Evolutionary conservation across 306 rosid species (phyloP).

Genomic region (Lupinus albus): DNA sequence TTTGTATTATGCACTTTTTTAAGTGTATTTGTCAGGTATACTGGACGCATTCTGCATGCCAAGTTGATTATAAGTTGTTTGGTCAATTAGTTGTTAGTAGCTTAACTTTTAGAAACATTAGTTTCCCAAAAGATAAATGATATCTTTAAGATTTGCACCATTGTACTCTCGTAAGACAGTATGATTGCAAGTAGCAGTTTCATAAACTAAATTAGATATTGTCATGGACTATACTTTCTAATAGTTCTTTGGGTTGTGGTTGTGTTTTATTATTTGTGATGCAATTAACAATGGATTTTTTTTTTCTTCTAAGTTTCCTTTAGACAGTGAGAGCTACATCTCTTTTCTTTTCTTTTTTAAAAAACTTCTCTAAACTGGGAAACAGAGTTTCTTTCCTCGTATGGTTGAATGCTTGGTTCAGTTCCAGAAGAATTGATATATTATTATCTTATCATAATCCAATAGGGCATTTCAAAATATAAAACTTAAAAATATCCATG

Average conservation of each 20-base stretch:
- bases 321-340: not conserved
- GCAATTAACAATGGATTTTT: conserved; percentile 12
- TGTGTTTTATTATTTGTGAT: conserved; percentile 20
- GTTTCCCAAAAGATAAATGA: conserved; percentile 20
- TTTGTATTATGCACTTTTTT: conserved; percentile 21
- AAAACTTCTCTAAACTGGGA: conserved; percentile 1
- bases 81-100: conserved; percentile 26
- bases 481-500: not conserved
- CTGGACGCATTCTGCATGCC: not conserved
- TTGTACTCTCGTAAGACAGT: conserved; percentile 12
- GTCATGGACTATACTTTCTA: conserved; percentile 13
- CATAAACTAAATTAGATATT: not conserved
- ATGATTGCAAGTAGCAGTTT: conserved; percentile 18
- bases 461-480: not conserved
- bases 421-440: conserved; percentile 28
- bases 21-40: conserved; percentile 6
- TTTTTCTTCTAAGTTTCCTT: not conserved
- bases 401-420: conserved; percentile 17
- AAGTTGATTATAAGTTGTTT: conserved; percentile 27
- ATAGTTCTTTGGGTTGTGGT: conserved; percentile 24
- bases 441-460: not conserved
- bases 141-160: not conserved
- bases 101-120: conserved; percentile 26
- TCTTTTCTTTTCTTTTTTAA: not conserved
- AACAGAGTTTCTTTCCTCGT: not conserved